phyloP scores from a whole-genome alignment of 2,329 filamentous ascomycete genomes.

The Colletotrichum neosansevieriae region DNA sequence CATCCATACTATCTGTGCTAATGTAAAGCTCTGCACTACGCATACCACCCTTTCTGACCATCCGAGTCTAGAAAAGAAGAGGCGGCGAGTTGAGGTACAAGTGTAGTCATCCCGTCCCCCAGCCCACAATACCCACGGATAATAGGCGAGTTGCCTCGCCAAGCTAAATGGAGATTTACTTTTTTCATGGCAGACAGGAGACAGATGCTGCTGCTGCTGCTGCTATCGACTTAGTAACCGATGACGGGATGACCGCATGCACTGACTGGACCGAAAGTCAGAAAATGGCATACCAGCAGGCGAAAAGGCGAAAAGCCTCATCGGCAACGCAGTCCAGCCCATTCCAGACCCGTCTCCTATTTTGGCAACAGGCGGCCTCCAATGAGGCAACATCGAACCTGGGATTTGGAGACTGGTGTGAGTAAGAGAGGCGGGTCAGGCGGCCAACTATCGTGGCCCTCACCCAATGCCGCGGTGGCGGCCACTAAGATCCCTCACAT shows the following conservation, averaged over 20 bases:
- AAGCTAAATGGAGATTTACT: conserved; percentile 16
- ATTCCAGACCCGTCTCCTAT: conserved; percentile 27
- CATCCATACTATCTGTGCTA: conserved; percentile 26
- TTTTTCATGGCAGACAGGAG: conserved; percentile 9
- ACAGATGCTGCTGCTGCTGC: conserved; percentile 19
- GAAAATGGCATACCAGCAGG: conserved; percentile 14
- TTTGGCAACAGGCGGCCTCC: conserved; percentile 39
- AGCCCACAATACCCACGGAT: conserved; percentile 11
- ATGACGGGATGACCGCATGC: conserved; percentile 25
- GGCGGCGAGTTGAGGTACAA: conserved; percentile 12
- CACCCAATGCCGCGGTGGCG: conserved; percentile 34
- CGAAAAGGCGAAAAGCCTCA: conserved; percentile 10
- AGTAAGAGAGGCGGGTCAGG: neutral
- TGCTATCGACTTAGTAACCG: neutral
- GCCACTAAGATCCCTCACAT: conserved; percentile 37
- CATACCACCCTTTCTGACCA: conserved; percentile 22
- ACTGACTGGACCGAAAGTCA: conserved; percentile 28
- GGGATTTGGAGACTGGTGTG: conserved; percentile 27
- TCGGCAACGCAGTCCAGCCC: conserved; percentile 20
- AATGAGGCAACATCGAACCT: conserved; percentile 39
- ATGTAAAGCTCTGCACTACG: conserved; percentile 3
- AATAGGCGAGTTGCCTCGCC: conserved; percentile 19
- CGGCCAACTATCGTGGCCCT: conserved; percentile 26
- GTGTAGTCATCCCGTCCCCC: conserved; percentile 21
- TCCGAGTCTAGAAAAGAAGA: conserved; percentile 28